Base-by-base conservation (phyloP, 2,329 filamentous ascomycete species). In the Colletotrichum somersetense region DNA sequence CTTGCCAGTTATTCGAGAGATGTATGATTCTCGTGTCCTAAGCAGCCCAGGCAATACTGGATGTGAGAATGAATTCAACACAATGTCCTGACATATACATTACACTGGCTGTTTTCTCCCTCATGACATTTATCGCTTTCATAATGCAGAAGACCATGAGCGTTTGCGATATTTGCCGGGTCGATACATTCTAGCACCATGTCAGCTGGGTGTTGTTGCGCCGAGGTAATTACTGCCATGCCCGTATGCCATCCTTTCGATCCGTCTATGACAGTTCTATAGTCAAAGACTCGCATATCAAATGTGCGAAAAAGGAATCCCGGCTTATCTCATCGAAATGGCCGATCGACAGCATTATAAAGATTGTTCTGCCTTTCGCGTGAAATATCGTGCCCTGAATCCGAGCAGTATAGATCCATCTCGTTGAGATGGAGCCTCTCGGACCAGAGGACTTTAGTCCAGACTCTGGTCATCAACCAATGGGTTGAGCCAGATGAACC, bases 401-500 rank as follows among this genome's bases (percentile, higher is more conserved):
- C 33, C 62, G 10, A n/a, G 18, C 20, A 26, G 56, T 5, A 44
- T 46, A 64, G 20, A 33, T 67, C 7, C 65, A 57, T 18, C 65
- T 67, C 35, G 44, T 67, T 20, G 38, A 67, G 46, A 5, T 67
- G 23, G 35, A 53, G 1, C 38, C 46, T 63, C 20, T 53, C 10
- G 12, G 30, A 4, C 42, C 14, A 7, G 33, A 30, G 50, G 48
- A 30, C 3, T n/a, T 33, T 8, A 8, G 16, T 12, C 16, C 14
- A 14, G 14, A 7, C 6, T 16, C 20, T n/a, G 35, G 20, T 3
- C 50, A 30, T 26, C 16, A 23, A 8, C 30, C 55, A 40, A 4
- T 23, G 7, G 50, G 11, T 38, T 11, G 35, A 11, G 59, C 58
- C 35, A 72, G 69, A 53, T 72, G 52, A 30, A 23, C 16, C 65